Evolutionary conservation across 1,284 basidiomycete species (phyloP).

Genomic region (Puccinia triticina): DNA sequence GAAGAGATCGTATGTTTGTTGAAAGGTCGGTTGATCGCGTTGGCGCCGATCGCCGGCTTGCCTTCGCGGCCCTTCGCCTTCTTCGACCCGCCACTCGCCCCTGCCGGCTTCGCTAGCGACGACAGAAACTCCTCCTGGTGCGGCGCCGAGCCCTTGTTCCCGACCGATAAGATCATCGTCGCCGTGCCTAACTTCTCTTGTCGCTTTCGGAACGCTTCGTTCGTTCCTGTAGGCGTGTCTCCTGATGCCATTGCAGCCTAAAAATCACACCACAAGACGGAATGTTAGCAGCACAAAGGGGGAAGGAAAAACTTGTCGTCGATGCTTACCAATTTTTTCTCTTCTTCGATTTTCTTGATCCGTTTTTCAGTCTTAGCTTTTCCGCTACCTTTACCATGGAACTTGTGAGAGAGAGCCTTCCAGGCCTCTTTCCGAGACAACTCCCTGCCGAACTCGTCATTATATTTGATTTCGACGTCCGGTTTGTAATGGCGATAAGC

Average conservation of each 20-base stretch:
- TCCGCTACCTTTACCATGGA: constrained; percentile 51
- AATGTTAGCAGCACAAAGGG: too few species aligned
- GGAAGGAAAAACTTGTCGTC: too few species aligned
- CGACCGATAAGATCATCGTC: constrained; percentile 50
- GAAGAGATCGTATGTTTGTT: constrained; percentile 40
- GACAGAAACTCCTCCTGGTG: constrained; percentile 50
- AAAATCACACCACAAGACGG: not conserved
- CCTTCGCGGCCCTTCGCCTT: constrained; percentile 5
- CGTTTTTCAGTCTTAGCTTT: constrained; percentile 50
- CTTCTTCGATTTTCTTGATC: constrained; percentile 49
- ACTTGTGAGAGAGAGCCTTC: constrained; percentile 56
- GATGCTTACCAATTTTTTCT: constrained; percentile 35
- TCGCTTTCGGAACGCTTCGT: constrained; percentile 49
- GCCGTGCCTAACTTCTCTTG: constrained; percentile 48
- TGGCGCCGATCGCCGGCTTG: not conserved
- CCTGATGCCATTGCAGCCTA: constrained; percentile 50
- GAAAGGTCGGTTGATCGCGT: not conserved
- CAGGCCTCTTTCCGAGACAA: constrained; percentile 81
- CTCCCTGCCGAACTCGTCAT: constrained; percentile 90
- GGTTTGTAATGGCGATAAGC: constrained; percentile 93
- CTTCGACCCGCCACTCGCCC: not conserved
- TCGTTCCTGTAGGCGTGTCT: constrained; percentile 49
- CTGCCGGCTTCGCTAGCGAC: constrained; percentile 29
- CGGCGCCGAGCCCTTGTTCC: constrained; percentile 50
- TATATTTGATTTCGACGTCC: constrained; percentile 92